Conservation (phyloP, 2,329 filamentous ascomycete species). For the Apiospora koreana region DNA sequence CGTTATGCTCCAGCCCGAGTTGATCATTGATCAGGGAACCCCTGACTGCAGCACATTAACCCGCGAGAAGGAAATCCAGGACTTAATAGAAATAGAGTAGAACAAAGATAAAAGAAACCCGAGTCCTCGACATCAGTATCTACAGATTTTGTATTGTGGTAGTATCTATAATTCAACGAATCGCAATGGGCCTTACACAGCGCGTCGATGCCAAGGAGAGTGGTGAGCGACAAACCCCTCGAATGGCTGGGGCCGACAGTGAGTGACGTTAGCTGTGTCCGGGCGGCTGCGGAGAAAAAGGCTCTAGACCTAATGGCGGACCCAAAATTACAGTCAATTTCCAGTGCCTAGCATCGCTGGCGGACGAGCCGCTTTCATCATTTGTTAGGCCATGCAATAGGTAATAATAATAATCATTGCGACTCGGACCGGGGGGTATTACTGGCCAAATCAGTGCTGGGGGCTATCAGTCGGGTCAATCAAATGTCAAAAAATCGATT, state of each 20-base stretch:
- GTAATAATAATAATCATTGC: neutral
- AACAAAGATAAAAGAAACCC: too few relatives aligned
- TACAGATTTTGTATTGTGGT: too few relatives aligned
- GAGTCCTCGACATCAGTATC: too few relatives aligned
- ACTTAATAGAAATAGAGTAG: too few relatives aligned
- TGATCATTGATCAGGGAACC: neutral
- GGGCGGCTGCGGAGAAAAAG: neutral
- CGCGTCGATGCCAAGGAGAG: too few relatives aligned
- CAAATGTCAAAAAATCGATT: neutral
- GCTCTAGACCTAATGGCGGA: neutral
- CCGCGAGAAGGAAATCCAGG: too few relatives aligned
- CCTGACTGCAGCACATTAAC: neutral
- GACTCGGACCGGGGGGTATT: slow-evolving; percentile 1
- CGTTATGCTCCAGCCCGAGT: neutral
- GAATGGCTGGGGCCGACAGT: neutral
- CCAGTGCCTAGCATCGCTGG: neutral
- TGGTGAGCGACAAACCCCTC: too few relatives aligned
- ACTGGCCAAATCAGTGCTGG: too few relatives aligned
- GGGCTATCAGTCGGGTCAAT: neutral
- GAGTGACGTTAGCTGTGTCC: neutral
- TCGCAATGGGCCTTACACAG: too few relatives aligned
- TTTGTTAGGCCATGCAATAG: neutral
- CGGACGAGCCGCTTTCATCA: neutral
- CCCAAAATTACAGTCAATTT: neutral
- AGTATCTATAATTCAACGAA: too few relatives aligned